Conservation (phyloP, 805 yeast genomes). For the Pichia nanzhaoensis region DNA sequence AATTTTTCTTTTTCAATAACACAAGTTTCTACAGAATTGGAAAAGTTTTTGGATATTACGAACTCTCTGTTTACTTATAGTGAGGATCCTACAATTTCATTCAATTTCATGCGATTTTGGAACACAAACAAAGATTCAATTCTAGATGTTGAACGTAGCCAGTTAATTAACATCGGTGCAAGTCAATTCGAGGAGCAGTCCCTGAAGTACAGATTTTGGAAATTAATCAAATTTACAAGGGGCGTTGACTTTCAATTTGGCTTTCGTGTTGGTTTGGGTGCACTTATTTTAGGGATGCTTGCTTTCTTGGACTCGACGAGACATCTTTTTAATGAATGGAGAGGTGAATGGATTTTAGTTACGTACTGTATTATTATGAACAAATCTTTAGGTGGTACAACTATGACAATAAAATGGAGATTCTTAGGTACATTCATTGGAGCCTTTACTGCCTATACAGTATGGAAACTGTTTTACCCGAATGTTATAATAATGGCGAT, state of each 20-base stretch:
- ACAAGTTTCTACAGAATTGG: constrained; percentile 55
- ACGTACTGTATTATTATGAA: constrained; percentile 80
- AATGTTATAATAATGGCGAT: constrained; percentile 45
- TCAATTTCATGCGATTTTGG: constrained; percentile 55
- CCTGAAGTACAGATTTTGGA: constrained; percentile 40
- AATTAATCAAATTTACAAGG: constrained; percentile 42
- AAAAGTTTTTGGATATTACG: constrained; percentile 38
- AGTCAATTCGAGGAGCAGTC: constrained; percentile 15
- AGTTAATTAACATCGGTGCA: constrained; percentile 2
- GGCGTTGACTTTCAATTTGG: constrained; percentile 73
- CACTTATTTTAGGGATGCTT: constrained; percentile 54
- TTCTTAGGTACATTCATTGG: constrained; percentile 73
- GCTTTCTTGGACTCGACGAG: constrained; percentile 59
- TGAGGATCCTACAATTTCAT: constrained; percentile 27
- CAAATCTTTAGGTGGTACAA: constrained; percentile 77
- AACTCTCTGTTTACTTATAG: constrained; percentile 23
- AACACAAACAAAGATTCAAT: constrained; percentile 9
- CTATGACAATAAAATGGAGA: constrained; percentile 69
- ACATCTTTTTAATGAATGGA: constrained; percentile 51
- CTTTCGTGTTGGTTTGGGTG: constrained; percentile 71
- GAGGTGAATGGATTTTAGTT: constrained; percentile 83
- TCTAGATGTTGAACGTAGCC: constrained; percentile 11
- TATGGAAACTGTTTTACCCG: constrained; percentile 56
- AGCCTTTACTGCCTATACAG: constrained; percentile 49
- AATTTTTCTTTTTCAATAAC: constrained; percentile 63